A percentile compares a stretch with the other conserved stretches of the same genome.
Conservation (phyloP, 2,329 filamentous ascomycete species). For the Geosmithia morbida region DNA sequence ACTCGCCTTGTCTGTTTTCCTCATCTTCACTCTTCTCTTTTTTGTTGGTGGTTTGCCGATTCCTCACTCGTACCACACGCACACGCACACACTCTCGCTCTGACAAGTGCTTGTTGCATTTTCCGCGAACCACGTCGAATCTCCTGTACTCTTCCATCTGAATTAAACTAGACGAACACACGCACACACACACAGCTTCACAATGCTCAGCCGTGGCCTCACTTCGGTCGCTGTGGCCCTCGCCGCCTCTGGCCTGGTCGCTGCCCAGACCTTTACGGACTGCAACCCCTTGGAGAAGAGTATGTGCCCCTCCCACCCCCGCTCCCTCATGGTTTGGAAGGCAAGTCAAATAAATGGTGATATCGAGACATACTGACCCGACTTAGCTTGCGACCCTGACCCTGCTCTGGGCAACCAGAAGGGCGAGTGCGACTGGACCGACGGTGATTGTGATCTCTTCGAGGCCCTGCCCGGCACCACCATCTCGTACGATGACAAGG, state of each 20-base stretch:
- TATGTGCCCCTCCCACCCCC: constrained; percentile 11
- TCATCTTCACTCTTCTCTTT: no score
- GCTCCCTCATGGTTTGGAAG: no score
- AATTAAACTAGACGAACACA: background rate
- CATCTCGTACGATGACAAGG: constrained; percentile 30
- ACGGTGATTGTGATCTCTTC: constrained; percentile 49
- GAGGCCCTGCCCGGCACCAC: constrained; percentile 27
- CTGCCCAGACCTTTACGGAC: constrained; percentile 40
- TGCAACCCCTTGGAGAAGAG: constrained; percentile 41
- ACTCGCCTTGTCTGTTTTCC: no score
- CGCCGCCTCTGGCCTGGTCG: constrained; percentile 30
- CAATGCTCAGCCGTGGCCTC: constrained; percentile 29
- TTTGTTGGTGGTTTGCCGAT: no score
- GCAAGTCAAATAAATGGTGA: no score
- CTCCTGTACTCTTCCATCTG: no score
- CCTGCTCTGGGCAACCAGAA: constrained; percentile 54
- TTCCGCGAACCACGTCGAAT: no score
- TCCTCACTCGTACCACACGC: no score
- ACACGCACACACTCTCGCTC: no score
- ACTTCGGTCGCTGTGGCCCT: constrained; percentile 31
- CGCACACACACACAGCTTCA: constrained; percentile 1
- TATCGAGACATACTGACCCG: constrained; percentile 7
- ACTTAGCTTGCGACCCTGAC: constrained; percentile 54
- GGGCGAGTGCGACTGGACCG: constrained; percentile 57
- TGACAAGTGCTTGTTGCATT: no score